A percentile compares a stretch with the other conserved stretches of the same genome.
These are phyloP conservation scores for Pleurotus giganteus DNA, from an alignment of 768 basidiomycete species.

Conservation along the genomic window DNA sequence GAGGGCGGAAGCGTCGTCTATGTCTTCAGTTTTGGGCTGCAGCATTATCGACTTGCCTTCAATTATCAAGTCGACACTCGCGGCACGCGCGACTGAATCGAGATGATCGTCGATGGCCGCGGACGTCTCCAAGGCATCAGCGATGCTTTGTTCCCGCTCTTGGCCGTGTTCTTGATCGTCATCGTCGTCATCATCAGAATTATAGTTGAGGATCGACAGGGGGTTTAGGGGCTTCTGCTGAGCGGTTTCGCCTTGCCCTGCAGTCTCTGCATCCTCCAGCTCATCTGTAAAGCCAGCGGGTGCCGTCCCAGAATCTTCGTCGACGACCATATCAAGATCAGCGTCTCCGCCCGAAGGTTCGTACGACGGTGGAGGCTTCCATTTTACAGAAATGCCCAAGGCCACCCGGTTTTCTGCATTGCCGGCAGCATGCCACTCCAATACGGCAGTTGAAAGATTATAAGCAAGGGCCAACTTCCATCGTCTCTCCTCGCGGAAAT, in stretches of 20 bases:
- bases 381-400: slow-evolving; percentile 66
- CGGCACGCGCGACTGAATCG: slow-evolving; percentile 34
- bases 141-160: slow-evolving; percentile 44
- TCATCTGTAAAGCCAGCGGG: slow-evolving; percentile 15
- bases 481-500: slow-evolving; percentile 90
- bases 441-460: slow-evolving; percentile 75
- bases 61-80: slow-evolving; percentile 22
- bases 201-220: slow-evolving; percentile 48
- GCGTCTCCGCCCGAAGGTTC: slow-evolving; percentile 33
- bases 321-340: slow-evolving; percentile 9
- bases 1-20: slow-evolving; percentile 53
- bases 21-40: slow-evolving; percentile 42
- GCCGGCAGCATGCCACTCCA: slow-evolving; percentile 83
- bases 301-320: neutral
- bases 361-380: slow-evolving; percentile 49
- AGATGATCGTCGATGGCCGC: slow-evolving; percentile 58
- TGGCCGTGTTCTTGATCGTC: slow-evolving; percentile 56
- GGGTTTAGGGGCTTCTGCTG: slow-evolving; percentile 21
- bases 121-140: slow-evolving; percentile 60
- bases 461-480: slow-evolving; percentile 91
- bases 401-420: slow-evolving; percentile 60
- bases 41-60: slow-evolving; percentile 23
- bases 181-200: slow-evolving; percentile 66
- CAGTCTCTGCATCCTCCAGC: slow-evolving; percentile 12
- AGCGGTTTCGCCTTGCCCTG: slow-evolving; percentile 4